These are phyloP conservation scores for Ustilago shanxiensis DNA, from an alignment of 1,284 basidiomycete species.

Conservation along the genomic window DNA sequence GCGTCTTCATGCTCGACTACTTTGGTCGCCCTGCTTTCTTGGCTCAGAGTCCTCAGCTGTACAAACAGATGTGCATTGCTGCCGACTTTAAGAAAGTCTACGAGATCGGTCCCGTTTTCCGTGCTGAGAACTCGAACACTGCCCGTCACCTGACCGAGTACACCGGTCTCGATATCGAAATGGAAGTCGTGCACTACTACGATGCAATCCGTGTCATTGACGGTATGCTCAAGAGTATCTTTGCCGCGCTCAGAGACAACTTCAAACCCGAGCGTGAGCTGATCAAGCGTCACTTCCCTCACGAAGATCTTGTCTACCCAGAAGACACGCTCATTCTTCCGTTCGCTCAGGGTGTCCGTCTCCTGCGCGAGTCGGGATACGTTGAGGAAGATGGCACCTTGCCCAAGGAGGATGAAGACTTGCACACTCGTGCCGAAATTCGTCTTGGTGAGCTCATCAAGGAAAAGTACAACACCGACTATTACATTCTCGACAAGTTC, in stretches of 20 bases:
- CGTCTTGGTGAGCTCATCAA: constrained; percentile 88
- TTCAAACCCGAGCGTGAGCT: constrained; percentile 52
- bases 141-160: constrained; percentile 67
- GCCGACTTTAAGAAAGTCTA: constrained; percentile 65
- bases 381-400: constrained; percentile 60
- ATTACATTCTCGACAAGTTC: constrained; percentile 70
- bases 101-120: constrained; percentile 68
- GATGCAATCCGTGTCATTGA: constrained; percentile 65
- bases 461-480: constrained; percentile 91
- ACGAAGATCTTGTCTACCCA: constrained; percentile 68
- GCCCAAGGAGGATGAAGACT: constrained; percentile 63
- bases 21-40: constrained; percentile 66
- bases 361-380: constrained; percentile 72
- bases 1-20: constrained; percentile 66
- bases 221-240: constrained; percentile 65
- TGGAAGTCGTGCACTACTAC: constrained; percentile 67
- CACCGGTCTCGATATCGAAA: constrained; percentile 67
- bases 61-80: constrained; percentile 68
- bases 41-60: constrained; percentile 66
- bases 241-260: constrained; percentile 46
- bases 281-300: constrained; percentile 57
- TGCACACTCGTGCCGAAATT: constrained; percentile 91
- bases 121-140: constrained; percentile 68
- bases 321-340: constrained; percentile 75
- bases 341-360: constrained; percentile 87